Evolutionary conservation across 2,329 filamentous ascomycete genomes (phyloP).

Genomic region (Cordyceps militaris): DNA sequence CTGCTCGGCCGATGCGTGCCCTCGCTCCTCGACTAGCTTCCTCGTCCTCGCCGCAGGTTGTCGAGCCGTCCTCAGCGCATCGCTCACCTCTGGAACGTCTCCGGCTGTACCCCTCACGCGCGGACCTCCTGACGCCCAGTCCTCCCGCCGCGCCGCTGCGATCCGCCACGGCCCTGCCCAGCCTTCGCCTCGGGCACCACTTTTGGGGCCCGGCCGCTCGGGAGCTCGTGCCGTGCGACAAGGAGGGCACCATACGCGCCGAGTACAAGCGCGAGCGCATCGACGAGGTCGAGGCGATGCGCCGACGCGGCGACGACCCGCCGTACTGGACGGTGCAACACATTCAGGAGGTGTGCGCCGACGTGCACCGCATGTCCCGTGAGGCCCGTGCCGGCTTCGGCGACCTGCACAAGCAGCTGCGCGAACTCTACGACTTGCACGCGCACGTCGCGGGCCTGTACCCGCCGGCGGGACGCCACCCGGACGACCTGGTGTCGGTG

Average conservation of each 20-base stretch:
- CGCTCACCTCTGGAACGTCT: background rate
- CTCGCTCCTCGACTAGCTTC: background rate
- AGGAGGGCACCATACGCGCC: background rate
- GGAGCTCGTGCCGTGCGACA: background rate
- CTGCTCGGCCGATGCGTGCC: background rate
- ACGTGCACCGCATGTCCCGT: constrained; percentile 1
- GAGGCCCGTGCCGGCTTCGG: background rate
- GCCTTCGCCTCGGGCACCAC: background rate
- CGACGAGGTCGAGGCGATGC: background rate
- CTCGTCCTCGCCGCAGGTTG: background rate
- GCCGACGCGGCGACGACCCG: background rate
- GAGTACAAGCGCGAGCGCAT: background rate
- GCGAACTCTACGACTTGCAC: constrained; percentile 4
- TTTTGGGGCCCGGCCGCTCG: background rate
- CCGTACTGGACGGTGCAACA: background rate
- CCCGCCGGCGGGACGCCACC: background rate
- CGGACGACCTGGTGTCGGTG: background rate
- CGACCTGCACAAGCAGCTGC: constrained; percentile 11
- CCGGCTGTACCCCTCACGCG: background rate
- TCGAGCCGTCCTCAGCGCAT: background rate
- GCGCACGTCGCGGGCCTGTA: background rate
- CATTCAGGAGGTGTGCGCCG: constrained; percentile 2
- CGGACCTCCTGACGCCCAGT: no score
- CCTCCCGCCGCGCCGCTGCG: no score
- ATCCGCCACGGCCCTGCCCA: no score